Evolutionary conservation across 108 stramenopile genomes (phyloP).

Genomic region (Pseudonitzschia pungens): DNA sequence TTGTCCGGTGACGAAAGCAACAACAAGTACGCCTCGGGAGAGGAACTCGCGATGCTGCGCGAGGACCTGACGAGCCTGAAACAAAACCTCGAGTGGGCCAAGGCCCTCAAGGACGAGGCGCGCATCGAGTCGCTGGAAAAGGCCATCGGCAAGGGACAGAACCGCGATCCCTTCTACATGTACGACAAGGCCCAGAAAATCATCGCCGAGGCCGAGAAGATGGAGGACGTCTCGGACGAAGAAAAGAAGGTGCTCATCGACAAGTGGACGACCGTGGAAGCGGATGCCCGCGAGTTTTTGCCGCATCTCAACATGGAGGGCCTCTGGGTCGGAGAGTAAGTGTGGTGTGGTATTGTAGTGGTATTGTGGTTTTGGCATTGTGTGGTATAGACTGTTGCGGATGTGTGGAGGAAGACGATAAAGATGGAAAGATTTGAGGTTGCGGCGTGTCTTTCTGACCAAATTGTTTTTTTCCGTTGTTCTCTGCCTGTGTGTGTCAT

Average conservation of each 20-base stretch:
- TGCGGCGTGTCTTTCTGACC: no score
- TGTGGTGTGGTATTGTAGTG: background rate
- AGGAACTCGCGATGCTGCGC: conserved; percentile 27
- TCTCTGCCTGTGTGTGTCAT: no score
- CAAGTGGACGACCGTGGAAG: conserved; percentile 32
- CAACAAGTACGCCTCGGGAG: conserved; percentile 21
- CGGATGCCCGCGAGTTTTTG: conserved; percentile 44
- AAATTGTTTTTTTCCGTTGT: no score
- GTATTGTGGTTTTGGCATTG: background rate
- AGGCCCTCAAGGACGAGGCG: conserved; percentile 32
- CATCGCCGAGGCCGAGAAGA: conserved; percentile 41
- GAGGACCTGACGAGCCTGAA: conserved; percentile 26
- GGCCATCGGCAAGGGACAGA: conserved; percentile 33
- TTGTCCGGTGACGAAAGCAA: background rate
- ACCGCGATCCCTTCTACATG: conserved; percentile 44
- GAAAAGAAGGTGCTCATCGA: conserved; percentile 33
- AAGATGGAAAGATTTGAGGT: no score
- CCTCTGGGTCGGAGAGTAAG: conserved; percentile 80
- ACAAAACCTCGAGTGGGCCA: conserved; percentile 40
- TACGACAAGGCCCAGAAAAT: conserved; percentile 37
- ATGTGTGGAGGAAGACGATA: no score
- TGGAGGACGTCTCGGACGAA: conserved; percentile 43
- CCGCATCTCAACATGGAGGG: conserved; percentile 80
- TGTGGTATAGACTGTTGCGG: no score
- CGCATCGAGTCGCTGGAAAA: conserved; percentile 24